Evolutionary conservation across 23 red algal genomes (phyloP), one percentile per base, ranked within the genome.

Genomic region (Rhodosorus marinus): DNA sequence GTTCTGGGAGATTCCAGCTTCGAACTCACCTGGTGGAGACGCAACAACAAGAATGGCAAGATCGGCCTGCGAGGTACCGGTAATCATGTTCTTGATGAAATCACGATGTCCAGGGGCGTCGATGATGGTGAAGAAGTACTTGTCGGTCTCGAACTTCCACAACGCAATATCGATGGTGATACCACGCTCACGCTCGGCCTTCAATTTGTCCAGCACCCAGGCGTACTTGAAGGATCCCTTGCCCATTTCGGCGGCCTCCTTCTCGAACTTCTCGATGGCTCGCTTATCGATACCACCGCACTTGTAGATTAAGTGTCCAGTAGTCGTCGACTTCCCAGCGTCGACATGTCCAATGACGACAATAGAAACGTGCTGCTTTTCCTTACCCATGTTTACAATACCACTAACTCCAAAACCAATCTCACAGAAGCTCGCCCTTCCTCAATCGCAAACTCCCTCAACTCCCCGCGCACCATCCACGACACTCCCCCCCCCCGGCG

Each of bases 161-260:
- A 49, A 47, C 27, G 70, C 57, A 54, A 47, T 64, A 29, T 45
- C 58, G 60, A 75, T 75, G 11, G 70, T 75, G 55, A 75, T 64
- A 22, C 70, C 70, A 40, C 70, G 70, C 31, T 45, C 70, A 4
- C 57, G 41, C 55, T 75, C 70, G 22, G 33, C 70, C 23, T 66
- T 66, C 3, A 51, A 32, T 29, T 65, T 65, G 35, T 75, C 70
- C 58, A 75, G 32, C 26, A 50, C 30, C 35, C 51, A 74, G 4
- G 68, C 68, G 47, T 60, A 74, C n/a, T 59, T 60, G 68, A 74
- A 74, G 5, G 90, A 98, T 31, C 81, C 90, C 66, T 98, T 98
- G 57, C 90, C 90, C 57, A 98, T 75, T 59, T 75, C 90, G 34
- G 68, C 76, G 6, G 90, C 90, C 49, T 98, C 90, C 69, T 84